Evolutionary conservation across 108 stramenopile species (phyloP).

Genomic region (Skeletonema potamos): DNA sequence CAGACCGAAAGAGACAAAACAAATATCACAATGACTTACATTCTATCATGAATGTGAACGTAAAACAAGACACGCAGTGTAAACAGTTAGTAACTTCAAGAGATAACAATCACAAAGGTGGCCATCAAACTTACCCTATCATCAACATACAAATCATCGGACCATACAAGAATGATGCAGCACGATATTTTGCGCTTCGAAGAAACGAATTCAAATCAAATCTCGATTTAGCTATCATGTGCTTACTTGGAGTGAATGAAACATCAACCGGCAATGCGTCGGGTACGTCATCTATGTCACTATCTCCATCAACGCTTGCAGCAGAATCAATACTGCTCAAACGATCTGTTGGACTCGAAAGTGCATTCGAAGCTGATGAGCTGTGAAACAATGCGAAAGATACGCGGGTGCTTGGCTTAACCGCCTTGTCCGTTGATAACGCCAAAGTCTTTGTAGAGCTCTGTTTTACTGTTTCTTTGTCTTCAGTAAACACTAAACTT

Average conservation of each 20-base stretch:
- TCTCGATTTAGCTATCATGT: background rate
- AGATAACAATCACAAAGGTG: background rate
- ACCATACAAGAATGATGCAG: constrained; percentile 32
- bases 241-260: constrained; percentile 4
- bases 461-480: background rate
- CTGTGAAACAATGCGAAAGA: background rate
- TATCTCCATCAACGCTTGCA: constrained; percentile 29
- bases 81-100: background rate
- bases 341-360: background rate
- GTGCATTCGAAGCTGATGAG: background rate
- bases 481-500: background rate
- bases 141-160: constrained; percentile 37
- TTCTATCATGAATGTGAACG: constrained; percentile 1
- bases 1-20: background rate
- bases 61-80: background rate
- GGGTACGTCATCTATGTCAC: constrained; percentile 48
- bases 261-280: constrained; percentile 1
- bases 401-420: background rate
- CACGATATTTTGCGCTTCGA: constrained; percentile 15
- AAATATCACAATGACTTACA: constrained; percentile 5
- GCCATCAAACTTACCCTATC: constrained; percentile 19
- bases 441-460: background rate
- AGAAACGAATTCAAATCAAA: constrained; percentile 24
- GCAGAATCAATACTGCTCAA: constrained; percentile 5
- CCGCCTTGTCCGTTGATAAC: background rate